Evolutionary conservation across 2,329 filamentous ascomycete genomes (phyloP), one percentile per base, ranked within the genome.

Genomic region (Aurifilum marmelostoma): DNA sequence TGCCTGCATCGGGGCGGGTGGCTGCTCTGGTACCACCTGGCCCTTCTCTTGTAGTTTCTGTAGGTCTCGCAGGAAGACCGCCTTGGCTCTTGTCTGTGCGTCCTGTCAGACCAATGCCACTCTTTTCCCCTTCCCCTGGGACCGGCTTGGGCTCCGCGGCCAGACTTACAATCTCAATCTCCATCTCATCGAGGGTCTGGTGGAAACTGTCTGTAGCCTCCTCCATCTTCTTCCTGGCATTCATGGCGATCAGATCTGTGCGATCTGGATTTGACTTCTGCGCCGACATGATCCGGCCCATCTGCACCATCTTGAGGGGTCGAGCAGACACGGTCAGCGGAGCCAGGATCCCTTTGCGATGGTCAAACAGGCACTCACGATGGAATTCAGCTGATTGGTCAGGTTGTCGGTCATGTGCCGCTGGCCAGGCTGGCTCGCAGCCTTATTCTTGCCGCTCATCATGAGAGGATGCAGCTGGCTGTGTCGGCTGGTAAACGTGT

Each of bases 161-260:
- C n/a, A 27, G 41, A 43, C 70, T 70, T 56, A 71, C 70, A 29
- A 71, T 70, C 39, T 71, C 68, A 11, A 68, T 65, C 56, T 71
- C 70, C 63, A 71, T 63, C 16, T 71, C 68, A 41, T 71, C 70
- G n/a, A 71, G 70, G 14, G 68, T 66, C n/a, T 64, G 66, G 47
- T 71, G 68, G 21, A 71, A 71, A 37, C 60, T 67, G 18, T 71
- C 66, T n/a, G 62, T 65, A 9, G 68, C 65, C 18, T 67, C 70
- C 34, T 39, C 41, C 66, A 71, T 70, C 66, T 70, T 71, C 63
- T 63, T 70, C 56, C 65, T 67, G 16, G 70, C 65, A 5, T 67
- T 66, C 21, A 67, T 43, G 18, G 66, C 50, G 11, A 70, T 68
- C 47, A 70, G 41, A 7, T 70, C 63, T 34, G 65, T 24, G 29